phyloP scores from a whole-genome alignment of 345 rosid genomes.

The Hibiscus mutabilis region DNA sequence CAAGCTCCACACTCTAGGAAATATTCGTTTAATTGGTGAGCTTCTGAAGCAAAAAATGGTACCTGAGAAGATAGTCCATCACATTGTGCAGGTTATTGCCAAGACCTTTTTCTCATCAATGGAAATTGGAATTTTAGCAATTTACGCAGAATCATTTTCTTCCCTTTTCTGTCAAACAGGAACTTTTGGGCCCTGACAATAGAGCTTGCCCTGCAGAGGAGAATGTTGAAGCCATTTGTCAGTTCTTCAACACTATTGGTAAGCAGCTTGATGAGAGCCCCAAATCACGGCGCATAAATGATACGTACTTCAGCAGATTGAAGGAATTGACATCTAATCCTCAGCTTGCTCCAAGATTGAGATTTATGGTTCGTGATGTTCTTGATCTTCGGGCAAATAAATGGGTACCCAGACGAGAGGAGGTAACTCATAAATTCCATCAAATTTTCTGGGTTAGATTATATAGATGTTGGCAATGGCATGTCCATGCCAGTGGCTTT shows the following conservation, averaged over 20 bases:
- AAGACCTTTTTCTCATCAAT: conserved; percentile 1
- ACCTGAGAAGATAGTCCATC: conserved; percentile 85
- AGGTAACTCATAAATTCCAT: conserved; percentile 38
- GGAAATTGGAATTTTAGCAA: neutral
- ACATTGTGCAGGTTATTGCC: conserved; percentile 62
- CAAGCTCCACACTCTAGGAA: conserved; percentile 88
- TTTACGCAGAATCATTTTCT: conserved; percentile 18
- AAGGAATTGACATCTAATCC: conserved; percentile 59
- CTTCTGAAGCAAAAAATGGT: conserved; percentile 95
- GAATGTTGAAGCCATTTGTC: conserved; percentile 87
- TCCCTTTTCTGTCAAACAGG: conserved; percentile 39
- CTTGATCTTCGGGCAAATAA: conserved; percentile 73
- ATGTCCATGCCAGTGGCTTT: neutral
- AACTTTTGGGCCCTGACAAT: conserved; percentile 68
- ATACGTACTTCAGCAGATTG: conserved; percentile 51
- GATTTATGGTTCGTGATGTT: conserved; percentile 78
- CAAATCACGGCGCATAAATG: conserved; percentile 62
- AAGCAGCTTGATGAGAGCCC: conserved; percentile 80
- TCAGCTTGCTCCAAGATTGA: conserved; percentile 54
- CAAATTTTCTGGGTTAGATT: neutral
- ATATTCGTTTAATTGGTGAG: conserved; percentile 90
- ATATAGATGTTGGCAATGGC: neutral
- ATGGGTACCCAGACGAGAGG: conserved; percentile 97
- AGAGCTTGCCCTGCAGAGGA: conserved; percentile 72
- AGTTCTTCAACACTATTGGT: conserved; percentile 78